Conservation (phyloP, 2,329 filamentous ascomycete species). For the Diplocarpon rosae region DNA sequence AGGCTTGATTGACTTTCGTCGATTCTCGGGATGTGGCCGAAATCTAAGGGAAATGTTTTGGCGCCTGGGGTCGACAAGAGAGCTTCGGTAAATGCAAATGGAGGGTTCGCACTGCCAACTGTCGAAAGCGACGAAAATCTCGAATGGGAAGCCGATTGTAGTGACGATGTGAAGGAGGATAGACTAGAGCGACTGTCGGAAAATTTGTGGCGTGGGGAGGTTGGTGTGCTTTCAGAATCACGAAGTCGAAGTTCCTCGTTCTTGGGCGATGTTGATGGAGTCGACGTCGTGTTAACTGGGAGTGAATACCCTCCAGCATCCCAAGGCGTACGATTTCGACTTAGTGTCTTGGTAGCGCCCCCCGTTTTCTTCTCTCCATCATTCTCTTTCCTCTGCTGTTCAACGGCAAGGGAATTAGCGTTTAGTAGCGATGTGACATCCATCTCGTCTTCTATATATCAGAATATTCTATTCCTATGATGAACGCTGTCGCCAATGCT, state of each 20-base stretch:
- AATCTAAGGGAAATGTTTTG: slow-evolving; percentile 4
- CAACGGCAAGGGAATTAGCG: slow-evolving; percentile 20
- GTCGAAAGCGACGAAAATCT: slow-evolving; percentile 27
- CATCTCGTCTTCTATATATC: slow-evolving; percentile 20
- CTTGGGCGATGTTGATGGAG: slow-evolving; percentile 10
- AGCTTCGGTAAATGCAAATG: slow-evolving; percentile 6
- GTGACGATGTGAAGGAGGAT: slow-evolving; percentile 26
- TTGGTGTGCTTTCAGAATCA: slow-evolving; percentile 18
- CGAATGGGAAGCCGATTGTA: slow-evolving; percentile 25
- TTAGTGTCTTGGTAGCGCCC: slow-evolving; percentile 9
- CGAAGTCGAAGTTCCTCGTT: slow-evolving; percentile 13
- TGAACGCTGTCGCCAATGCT: background rate
- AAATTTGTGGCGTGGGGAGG: slow-evolving; percentile 23
- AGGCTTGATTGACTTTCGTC: background rate
- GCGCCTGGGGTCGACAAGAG: slow-evolving; percentile 1
- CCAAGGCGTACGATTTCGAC: slow-evolving; percentile 27
- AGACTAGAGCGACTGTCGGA: slow-evolving; percentile 27
- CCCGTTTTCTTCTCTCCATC: slow-evolving; percentile 12
- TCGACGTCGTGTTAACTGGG: slow-evolving; percentile 22
- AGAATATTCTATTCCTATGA: background rate
- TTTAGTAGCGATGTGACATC: slow-evolving; percentile 28
- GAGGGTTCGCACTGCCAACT: slow-evolving; percentile 14
- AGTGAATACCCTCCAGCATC: slow-evolving; percentile 29
- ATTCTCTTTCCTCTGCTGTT: slow-evolving; percentile 17
- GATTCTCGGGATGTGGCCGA: background rate